Evolutionary conservation across 495 filamentous ascomycete species (phyloP).

Genomic region (Neurospora hispaniola): DNA sequence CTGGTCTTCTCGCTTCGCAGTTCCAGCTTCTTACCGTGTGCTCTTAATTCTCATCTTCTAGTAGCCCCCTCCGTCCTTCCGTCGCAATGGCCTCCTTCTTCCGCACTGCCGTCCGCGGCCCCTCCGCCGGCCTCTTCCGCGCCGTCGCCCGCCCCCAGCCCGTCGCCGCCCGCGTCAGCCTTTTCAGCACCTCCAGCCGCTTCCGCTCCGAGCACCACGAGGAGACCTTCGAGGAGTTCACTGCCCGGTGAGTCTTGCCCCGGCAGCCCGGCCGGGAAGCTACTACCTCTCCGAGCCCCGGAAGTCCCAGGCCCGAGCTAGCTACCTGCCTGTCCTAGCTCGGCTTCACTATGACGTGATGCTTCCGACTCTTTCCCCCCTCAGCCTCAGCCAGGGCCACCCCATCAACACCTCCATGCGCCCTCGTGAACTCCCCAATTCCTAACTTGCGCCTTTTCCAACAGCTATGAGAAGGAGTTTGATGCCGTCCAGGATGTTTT

Average conservation of each 20-base stretch:
- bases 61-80: conserved; percentile 1
- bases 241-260: conserved; percentile 67
- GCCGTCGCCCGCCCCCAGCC: conserved; percentile 40
- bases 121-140: conserved; percentile 52
- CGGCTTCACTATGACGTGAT: conserved; percentile 12
- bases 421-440: conserved; percentile 10
- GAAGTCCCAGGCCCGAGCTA: conserved; percentile 3
- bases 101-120: conserved; percentile 58
- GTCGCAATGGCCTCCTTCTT: conserved; percentile 53
- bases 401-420: background rate
- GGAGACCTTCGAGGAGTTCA: conserved; percentile 99
- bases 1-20: background rate
- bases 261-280: background rate
- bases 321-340: conserved; percentile 2
- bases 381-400: conserved; percentile 3
- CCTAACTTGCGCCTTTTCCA: conserved; percentile 18
- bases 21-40: conserved; percentile 5
- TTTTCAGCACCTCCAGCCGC: conserved; percentile 58
- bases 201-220: conserved; percentile 55
- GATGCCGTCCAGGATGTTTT: conserved; percentile 96
- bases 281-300: conserved; percentile 11
- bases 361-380: conserved; percentile 11
- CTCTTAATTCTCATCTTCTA: conserved; percentile 5
- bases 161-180: conserved; percentile 37
- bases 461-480: conserved; percentile 98